Evolutionary conservation across 2,329 filamentous ascomycete genomes (phyloP).

Genomic region (Gaeumannomyces sp.): DNA sequence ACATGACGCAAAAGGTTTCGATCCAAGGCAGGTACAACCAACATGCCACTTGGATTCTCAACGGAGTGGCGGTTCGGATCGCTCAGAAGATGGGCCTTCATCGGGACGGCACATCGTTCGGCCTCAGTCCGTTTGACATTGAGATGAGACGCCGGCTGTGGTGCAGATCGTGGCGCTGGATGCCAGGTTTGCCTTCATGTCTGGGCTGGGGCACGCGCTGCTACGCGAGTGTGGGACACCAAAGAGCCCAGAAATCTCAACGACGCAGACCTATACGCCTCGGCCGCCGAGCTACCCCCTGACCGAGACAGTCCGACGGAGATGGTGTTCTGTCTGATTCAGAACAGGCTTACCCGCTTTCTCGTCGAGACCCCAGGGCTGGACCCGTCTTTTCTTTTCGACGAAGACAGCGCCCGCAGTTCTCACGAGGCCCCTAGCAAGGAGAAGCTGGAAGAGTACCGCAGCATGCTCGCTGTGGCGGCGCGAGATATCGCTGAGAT

Average conservation of each 20-base stretch:
- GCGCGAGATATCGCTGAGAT: slow-evolving; percentile 37
- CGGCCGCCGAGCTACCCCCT: slow-evolving; percentile 43
- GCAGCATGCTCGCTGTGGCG: slow-evolving; percentile 34
- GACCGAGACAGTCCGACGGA: slow-evolving; percentile 52
- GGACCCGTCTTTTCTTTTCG: slow-evolving; percentile 43
- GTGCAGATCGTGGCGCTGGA: slow-evolving; percentile 58
- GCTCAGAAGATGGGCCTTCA: slow-evolving; percentile 64
- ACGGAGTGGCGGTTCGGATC: slow-evolving; percentile 55
- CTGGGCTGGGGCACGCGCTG: slow-evolving; percentile 48
- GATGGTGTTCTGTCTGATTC: slow-evolving; percentile 51
- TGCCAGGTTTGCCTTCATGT: slow-evolving; percentile 49
- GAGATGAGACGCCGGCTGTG: slow-evolving; percentile 63
- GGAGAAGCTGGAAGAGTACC: slow-evolving; percentile 35
- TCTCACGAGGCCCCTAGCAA: slow-evolving; percentile 19
- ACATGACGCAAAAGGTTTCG: slow-evolving; percentile 35
- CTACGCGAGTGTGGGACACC: slow-evolving; percentile 49
- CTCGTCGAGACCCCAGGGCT: slow-evolving; percentile 42
- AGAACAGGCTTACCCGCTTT: slow-evolving; percentile 44
- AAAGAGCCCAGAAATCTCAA: slow-evolving; percentile 51
- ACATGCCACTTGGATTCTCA: slow-evolving; percentile 54
- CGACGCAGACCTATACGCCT: slow-evolving; percentile 51
- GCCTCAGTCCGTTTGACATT: slow-evolving; percentile 55
- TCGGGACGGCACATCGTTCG: slow-evolving; percentile 50
- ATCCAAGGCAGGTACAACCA: slow-evolving; percentile 52
- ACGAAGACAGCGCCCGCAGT: slow-evolving; percentile 29